Evolutionary conservation across 768 basidiomycete species (phyloP).

Genomic region (Agaricus blazei): DNA sequence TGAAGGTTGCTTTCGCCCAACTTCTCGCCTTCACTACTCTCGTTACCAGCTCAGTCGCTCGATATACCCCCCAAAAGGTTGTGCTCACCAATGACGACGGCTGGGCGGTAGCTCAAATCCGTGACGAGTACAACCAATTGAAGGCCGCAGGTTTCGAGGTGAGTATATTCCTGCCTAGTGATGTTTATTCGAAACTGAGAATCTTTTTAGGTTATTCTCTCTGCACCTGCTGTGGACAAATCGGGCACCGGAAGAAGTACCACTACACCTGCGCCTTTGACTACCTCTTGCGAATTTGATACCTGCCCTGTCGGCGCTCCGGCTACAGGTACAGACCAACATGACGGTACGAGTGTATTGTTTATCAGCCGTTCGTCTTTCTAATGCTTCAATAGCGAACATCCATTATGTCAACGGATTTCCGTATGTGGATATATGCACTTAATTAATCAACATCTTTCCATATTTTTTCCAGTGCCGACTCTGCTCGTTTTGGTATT

Average conservation of each 20-base stretch:
- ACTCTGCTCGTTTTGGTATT: constrained; percentile 35
- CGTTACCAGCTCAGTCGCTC: neutral
- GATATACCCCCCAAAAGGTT: constrained; percentile 10
- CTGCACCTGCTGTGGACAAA: constrained; percentile 35
- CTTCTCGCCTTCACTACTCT: constrained; percentile 9
- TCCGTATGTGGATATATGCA: constrained; percentile 19
- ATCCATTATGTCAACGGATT: constrained; percentile 41
- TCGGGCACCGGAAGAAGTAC: constrained; percentile 36
- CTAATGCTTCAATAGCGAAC: constrained; percentile 17
- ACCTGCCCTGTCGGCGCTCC: constrained; percentile 36
- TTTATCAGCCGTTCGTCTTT: too few relatives aligned
- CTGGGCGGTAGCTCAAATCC: constrained; percentile 41
- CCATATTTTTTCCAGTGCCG: constrained; percentile 20
- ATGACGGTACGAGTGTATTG: neutral
- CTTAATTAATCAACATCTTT: neutral
- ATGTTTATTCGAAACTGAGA: neutral
- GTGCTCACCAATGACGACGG: constrained; percentile 25
- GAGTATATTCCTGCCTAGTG: constrained; percentile 4
- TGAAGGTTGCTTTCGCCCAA: neutral
- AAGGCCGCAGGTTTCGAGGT: constrained; percentile 31
- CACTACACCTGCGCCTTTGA: constrained; percentile 24
- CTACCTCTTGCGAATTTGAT: constrained; percentile 34
- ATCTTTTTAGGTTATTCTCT: constrained; percentile 32
- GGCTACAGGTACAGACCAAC: constrained; percentile 30
- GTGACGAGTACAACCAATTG: constrained; percentile 31